phyloP scores from a whole-genome alignment of 2,329 filamentous ascomycete species.

The Teratosphaeria destructans region DNA sequence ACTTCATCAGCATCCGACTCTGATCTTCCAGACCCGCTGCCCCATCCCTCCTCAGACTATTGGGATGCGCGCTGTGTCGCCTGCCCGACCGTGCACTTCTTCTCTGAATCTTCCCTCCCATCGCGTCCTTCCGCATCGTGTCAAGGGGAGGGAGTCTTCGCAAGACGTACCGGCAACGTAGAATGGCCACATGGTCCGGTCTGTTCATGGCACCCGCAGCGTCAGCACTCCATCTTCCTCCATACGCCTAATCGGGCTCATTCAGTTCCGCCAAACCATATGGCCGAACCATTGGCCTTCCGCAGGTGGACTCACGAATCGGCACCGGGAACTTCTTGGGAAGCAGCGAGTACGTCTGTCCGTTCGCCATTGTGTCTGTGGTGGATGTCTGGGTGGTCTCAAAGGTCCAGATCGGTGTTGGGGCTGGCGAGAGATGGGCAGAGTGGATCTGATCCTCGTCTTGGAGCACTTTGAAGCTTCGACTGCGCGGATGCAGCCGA shows the following conservation, averaged over 20 bases:
- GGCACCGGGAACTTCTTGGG: conserved; percentile 43
- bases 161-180: conserved; percentile 68
- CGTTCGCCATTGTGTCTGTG: conserved; percentile 12
- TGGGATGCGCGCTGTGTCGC: not conserved
- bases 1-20: not conserved
- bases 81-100: not conserved
- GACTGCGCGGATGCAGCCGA: not conserved
- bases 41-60: not conserved
- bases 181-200: conserved; percentile 86
- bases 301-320: conserved; percentile 31
- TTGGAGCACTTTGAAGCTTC: not conserved
- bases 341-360: conserved; percentile 26
- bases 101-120: not conserved
- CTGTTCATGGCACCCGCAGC: conserved; percentile 37
- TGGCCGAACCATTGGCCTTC: not conserved
- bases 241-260: not conserved
- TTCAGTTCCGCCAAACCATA: not conserved
- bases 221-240: not conserved
- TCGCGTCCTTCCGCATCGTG: not conserved
- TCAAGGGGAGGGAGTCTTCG: not conserved
- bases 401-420: not conserved
- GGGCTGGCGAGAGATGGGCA: not conserved
- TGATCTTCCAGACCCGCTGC: not conserved
- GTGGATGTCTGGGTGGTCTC: not conserved
- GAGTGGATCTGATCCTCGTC: not conserved